A percentile compares a stretch with the other conserved stretches of the same genome.
These are phyloP conservation scores for Scheffersomyces quercinus DNA, from an alignment of 1,139 yeast species.

Conservation along the genomic window DNA sequence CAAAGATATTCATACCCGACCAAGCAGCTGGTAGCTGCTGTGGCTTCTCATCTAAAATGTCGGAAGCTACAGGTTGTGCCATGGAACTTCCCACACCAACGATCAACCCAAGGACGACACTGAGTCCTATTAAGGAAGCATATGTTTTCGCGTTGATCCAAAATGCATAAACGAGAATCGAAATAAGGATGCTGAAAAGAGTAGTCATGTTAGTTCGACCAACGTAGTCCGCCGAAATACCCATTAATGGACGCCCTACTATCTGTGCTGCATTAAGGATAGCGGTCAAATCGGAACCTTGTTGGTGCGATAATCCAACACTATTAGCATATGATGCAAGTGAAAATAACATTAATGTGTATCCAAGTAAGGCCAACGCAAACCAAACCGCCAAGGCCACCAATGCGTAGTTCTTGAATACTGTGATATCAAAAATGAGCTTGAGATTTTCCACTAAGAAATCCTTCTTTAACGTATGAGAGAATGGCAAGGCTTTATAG, in stretches of 20 bases:
- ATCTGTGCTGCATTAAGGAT: slow-evolving; percentile 63
- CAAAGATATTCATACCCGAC: slow-evolving; percentile 54
- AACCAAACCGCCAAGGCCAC: slow-evolving; percentile 57
- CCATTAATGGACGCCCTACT: slow-evolving; percentile 66
- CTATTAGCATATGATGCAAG: slow-evolving; percentile 62
- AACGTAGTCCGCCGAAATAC: slow-evolving; percentile 53
- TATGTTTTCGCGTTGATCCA: slow-evolving; percentile 61
- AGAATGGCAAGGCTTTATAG: slow-evolving; percentile 29
- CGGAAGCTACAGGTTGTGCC: slow-evolving; percentile 62
- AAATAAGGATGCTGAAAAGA: slow-evolving; percentile 27
- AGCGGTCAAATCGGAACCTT: slow-evolving; percentile 64
- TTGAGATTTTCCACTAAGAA: slow-evolving; percentile 20
- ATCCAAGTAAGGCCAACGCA: slow-evolving; percentile 54
- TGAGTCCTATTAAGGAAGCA: slow-evolving; percentile 52
- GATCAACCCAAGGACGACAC: slow-evolving; percentile 52
- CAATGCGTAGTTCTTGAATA: slow-evolving; percentile 39
- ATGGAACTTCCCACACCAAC: slow-evolving; percentile 68
- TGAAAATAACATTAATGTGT: slow-evolving; percentile 60
- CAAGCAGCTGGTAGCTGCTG: slow-evolving; percentile 58
- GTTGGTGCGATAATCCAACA: slow-evolving; percentile 53
- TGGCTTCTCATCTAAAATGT: slow-evolving; percentile 41
- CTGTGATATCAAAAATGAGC: slow-evolving; percentile 28
- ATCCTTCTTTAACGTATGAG: slow-evolving; percentile 19
- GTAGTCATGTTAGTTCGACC: slow-evolving; percentile 60
- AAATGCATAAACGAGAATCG: slow-evolving; percentile 42